phyloP scores from a whole-genome alignment of 257 asterid genomes.

The Fraxinus cuspidata region DNA sequence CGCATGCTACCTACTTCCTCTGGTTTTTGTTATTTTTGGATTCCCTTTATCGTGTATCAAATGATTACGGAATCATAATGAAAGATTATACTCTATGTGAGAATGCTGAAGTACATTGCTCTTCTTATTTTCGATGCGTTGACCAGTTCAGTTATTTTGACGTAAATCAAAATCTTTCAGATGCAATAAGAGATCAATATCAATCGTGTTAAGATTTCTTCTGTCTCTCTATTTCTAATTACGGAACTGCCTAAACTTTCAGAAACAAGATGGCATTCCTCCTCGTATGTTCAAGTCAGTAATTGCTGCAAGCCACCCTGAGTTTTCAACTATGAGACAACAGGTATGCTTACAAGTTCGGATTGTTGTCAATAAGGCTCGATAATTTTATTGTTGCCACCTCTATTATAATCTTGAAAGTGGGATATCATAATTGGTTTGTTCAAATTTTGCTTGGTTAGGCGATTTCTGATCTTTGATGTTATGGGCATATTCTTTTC shows the following conservation, averaged over 20 bases:
- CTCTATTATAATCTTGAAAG: background rate
- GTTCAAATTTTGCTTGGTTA: background rate
- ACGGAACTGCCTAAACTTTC: conserved; percentile 35
- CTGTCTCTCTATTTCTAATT: conserved; percentile 21
- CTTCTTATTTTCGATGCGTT: background rate
- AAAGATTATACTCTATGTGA: background rate
- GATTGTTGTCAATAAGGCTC: conserved; percentile 9
- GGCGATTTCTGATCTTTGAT: background rate
- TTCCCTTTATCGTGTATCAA: background rate
- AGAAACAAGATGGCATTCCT: conserved; percentile 92
- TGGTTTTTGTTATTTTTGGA: conserved; percentile 12
- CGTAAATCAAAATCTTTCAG: conserved; percentile 18
- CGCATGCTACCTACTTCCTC: background rate
- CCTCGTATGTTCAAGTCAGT: conserved; percentile 98
- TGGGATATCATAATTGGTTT: background rate
- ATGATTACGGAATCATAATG: conserved; percentile 7
- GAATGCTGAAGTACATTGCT: background rate
- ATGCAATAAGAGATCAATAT: conserved; percentile 6
- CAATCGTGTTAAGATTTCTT: conserved; percentile 17
- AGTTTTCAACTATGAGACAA: conserved; percentile 95
- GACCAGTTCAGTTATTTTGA: conserved; percentile 12
- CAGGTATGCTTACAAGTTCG: conserved; percentile 59
- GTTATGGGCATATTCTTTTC: conserved; percentile 11
- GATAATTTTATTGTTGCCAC: background rate
- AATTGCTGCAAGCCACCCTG: conserved; percentile 98